A percentile compares a stretch with the other conserved stretches of the same genome.
phyloP scores from a whole-genome alignment of 495 filamentous ascomycete species.

The Cryomyces minteri region DNA sequence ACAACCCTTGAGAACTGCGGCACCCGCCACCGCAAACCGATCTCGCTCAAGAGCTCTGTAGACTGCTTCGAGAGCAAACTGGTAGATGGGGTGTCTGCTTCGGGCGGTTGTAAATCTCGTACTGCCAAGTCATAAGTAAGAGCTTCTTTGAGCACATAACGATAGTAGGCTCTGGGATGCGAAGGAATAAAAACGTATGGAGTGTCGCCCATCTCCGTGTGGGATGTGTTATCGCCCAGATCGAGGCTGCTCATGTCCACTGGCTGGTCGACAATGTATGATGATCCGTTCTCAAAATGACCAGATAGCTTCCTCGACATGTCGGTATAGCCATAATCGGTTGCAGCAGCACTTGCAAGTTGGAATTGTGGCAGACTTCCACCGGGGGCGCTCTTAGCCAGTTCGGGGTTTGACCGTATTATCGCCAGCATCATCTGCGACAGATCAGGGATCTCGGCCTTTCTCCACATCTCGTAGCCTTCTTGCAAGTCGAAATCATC shows the following conservation, averaged over 20 bases:
- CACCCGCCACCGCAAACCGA: constrained; percentile 78
- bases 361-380: constrained; percentile 33
- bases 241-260: constrained; percentile 58
- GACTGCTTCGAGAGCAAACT: constrained; percentile 67
- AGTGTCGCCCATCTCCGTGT: constrained; percentile 25
- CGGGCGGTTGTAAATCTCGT: constrained; percentile 31
- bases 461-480: constrained; percentile 79
- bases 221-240: constrained; percentile 33
- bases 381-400: constrained; percentile 48
- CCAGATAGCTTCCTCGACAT: constrained; percentile 35
- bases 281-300: constrained; percentile 22
- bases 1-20: constrained; percentile 66
- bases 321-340: constrained; percentile 38
- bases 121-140: constrained; percentile 50
- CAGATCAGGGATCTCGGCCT: constrained; percentile 60
- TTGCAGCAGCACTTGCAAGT: constrained; percentile 19
- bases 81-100: constrained; percentile 33
- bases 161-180: constrained; percentile 66
- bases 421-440: constrained; percentile 88
- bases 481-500: constrained; percentile 88
- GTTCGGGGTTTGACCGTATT: constrained; percentile 66
- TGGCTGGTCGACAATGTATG: constrained; percentile 59
- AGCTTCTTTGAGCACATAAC: constrained; percentile 55
- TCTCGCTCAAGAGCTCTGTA: constrained; percentile 64
- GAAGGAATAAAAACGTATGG: constrained; percentile 77